Percentiles rank a stretch among this genome's conserved stretches.
Conservation (phyloP, 176 grass and related monocot genomes). For the Chrysopogon serrulatus region DNA sequence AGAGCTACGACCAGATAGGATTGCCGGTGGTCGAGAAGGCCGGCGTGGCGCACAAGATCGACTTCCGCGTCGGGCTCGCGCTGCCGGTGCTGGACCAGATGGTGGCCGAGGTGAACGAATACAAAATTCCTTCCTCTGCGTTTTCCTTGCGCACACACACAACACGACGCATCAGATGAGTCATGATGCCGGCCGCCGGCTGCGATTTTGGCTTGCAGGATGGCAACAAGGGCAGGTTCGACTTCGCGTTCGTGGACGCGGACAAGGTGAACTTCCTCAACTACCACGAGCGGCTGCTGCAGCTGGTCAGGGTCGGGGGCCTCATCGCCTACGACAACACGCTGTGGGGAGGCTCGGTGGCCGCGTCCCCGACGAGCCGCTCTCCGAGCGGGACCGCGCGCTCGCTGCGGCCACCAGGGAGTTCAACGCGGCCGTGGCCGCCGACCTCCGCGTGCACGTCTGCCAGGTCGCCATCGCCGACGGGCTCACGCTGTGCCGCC, state of each 20-base stretch:
- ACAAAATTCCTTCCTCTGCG: too few species aligned
- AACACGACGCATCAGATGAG: too few species aligned
- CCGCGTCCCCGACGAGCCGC: neutral
- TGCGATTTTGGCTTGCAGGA: constrained; percentile 19
- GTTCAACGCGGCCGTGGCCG: too few species aligned
- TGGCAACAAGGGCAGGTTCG: constrained; percentile 35
- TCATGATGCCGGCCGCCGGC: neutral
- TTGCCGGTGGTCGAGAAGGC: constrained; percentile 66
- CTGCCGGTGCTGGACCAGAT: constrained; percentile 43
- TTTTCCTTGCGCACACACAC: too few species aligned
- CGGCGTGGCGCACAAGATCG: constrained; percentile 66
- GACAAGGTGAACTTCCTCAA: constrained; percentile 58
- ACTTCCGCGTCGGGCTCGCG: constrained; percentile 48
- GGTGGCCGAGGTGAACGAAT: constrained; percentile 20
- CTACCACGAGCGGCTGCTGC: constrained; percentile 60
- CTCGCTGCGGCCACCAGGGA: neutral
- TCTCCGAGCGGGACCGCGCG: constrained; percentile 25
- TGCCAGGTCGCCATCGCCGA: constrained; percentile 66
- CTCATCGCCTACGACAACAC: constrained; percentile 63
- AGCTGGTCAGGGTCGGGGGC: constrained; percentile 51
- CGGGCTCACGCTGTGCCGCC: constrained; percentile 63
- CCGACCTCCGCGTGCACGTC: constrained; percentile 41
- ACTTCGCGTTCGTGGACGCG: constrained; percentile 74
- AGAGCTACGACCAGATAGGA: constrained; percentile 53
- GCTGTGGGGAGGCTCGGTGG: constrained; percentile 47